Conservation (phyloP, 1,139 yeast genomes). For the Candida glucosophila region DNA sequence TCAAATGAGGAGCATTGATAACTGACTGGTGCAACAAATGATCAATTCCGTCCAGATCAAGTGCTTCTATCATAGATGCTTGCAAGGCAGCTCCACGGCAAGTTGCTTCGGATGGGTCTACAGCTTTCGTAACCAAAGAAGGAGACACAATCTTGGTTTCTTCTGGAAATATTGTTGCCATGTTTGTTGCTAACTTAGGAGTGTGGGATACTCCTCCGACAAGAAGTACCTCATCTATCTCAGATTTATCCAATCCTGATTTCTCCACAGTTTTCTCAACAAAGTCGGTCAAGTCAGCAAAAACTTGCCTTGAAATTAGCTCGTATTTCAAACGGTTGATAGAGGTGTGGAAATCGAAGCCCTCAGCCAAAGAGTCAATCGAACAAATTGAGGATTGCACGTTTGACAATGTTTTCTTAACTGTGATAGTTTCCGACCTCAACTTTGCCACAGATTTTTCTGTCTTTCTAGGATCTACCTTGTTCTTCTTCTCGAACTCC, state of each 20-base stretch:
- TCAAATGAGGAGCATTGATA: conserved; percentile 80
- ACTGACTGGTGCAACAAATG: conserved; percentile 84
- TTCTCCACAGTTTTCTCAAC: conserved; percentile 68
- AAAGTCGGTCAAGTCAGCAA: conserved; percentile 67
- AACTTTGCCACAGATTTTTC: conserved; percentile 86
- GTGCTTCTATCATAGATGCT: conserved; percentile 78
- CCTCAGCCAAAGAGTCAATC: conserved; percentile 90
- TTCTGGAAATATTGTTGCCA: conserved; percentile 74
- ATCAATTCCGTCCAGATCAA: conserved; percentile 77
- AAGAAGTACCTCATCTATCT: conserved; percentile 82
- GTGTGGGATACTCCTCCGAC: conserved; percentile 93
- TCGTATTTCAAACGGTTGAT: conserved; percentile 94
- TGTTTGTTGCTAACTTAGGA: conserved; percentile 79
- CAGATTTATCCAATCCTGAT: conserved; percentile 79
- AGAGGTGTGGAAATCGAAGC: conserved; percentile 85
- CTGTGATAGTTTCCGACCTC: conserved; percentile 71
- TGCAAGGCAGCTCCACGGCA: conserved; percentile 97
- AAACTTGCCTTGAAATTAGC: conserved; percentile 72
- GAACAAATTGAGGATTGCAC: conserved; percentile 87
- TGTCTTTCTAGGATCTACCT: conserved; percentile 71
- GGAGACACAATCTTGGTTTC: conserved; percentile 74
- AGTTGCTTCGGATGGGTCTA: conserved; percentile 82
- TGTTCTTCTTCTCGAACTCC: conserved; percentile 86
- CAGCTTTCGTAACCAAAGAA: conserved; percentile 62
- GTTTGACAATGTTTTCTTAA: conserved; percentile 88